Evolutionary conservation across 495 filamentous ascomycete species (phyloP), one percentile per base, ranked within the genome.

Genomic region (Podospora tetraspora): DNA sequence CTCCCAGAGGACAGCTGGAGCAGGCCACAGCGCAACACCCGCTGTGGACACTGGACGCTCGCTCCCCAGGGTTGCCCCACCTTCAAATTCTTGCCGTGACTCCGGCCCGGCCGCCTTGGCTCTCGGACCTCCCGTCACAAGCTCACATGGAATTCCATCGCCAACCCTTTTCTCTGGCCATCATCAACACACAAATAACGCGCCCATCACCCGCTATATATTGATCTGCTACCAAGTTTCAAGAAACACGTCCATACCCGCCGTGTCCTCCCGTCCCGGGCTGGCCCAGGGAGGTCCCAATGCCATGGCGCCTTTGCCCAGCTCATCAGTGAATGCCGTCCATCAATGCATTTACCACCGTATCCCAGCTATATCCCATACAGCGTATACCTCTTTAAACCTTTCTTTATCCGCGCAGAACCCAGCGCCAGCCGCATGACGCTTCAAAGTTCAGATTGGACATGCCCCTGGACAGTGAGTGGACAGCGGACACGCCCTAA

Each of bases 41-140:
- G 43, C 43, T 5, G 13, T 19, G 61, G 57, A 3, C 30, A 24
- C 43, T 23, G 67, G 32, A 13, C 62, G 37, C 27, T 64, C 43
- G 43, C 19, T 52, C 13, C 34, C 34, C 34, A 43, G 43, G 4
- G 13, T 32, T 62, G 58, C 69, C 73, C 71, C 71, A 73, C 70
- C 73, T 52, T 52, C 43, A 52, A 52, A 43, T 43, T 52, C 43
- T 52, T 72, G 71, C 73, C 73, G 71, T 66, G 30, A 23, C 64
- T 67, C 68, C 69, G 69, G 69, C 71, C 70, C 67, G 71, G 71
- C 69, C 34, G 71, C 69, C 34, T 56, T 68, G 25, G 58, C 60
- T 34, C 21, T 67, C 60, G 63, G 52, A 22, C 22, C 16, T 24
- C 32, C 21, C 25, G 25, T 25, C 25, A 25, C 25, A 25, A 25